These are phyloP conservation scores for Syzygium jambos DNA, from an alignment of 345 rosid species.

Conservation along the genomic window DNA sequence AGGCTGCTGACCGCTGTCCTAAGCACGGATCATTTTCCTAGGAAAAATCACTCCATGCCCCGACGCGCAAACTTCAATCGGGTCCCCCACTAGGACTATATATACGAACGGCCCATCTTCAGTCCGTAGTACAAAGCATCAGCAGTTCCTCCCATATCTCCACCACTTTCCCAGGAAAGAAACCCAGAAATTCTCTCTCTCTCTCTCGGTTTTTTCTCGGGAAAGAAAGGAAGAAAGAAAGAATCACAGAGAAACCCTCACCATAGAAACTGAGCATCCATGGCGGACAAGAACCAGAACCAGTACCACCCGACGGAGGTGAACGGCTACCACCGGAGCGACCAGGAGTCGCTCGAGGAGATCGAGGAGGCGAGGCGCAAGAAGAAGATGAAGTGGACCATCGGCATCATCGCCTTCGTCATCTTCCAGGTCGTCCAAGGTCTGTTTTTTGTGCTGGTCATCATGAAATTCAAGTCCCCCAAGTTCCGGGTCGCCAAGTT, in stretches of 20 bases:
- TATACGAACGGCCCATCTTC: neutral
- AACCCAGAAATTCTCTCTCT: neutral
- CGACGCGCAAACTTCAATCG: neutral
- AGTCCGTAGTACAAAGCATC: neutral
- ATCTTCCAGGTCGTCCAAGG: conserved; percentile 8
- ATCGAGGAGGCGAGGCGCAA: neutral
- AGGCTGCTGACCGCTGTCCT: neutral
- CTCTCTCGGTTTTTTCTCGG: neutral
- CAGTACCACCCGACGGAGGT: neutral
- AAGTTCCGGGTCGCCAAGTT: conserved; percentile 2
- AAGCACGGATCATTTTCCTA: neutral
- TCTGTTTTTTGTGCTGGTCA: conserved; percentile 2
- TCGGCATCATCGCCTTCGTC: conserved; percentile 3
- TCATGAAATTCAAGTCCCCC: conserved; percentile 5
- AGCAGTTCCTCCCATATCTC: neutral
- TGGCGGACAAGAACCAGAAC: neutral
- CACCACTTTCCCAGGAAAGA: neutral
- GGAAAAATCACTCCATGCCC: neutral
- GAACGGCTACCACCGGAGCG: neutral
- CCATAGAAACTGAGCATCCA: neutral
- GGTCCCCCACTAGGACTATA: neutral
- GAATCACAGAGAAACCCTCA: neutral
- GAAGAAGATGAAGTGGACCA: conserved; percentile 9
- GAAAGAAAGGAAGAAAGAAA: neutral
- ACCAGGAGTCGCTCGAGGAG: neutral